Percentiles rank a stretch among this genome's conserved stretches.
These are phyloP conservation scores for Suhomyces wounanorum DNA, from an alignment of 1,139 yeast species.

Conservation along the genomic window DNA sequence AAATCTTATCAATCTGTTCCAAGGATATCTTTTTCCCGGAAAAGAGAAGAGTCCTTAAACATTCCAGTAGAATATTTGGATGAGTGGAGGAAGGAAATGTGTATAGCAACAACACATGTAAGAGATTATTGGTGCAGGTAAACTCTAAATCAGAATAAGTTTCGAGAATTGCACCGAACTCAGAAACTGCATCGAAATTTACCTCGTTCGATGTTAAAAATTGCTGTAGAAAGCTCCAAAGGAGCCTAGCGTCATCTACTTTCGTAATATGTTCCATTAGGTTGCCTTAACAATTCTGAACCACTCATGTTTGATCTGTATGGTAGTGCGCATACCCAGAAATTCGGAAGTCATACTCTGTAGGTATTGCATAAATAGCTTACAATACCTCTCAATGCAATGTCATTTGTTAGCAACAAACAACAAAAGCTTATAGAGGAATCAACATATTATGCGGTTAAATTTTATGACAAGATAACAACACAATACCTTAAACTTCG, in stretches of 20 bases:
- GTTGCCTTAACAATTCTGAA: not conserved
- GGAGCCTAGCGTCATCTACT: conserved; percentile 9
- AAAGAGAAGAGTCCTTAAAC: not conserved
- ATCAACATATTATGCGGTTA: conserved; percentile 33
- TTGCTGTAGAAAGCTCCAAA: conserved; percentile 4
- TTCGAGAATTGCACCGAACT: not conserved
- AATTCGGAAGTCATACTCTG: too few species aligned
- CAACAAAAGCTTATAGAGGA: conserved; percentile 39
- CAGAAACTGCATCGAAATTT: not conserved
- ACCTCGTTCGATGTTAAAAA: not conserved
- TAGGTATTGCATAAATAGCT: too few species aligned
- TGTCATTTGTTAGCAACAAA: conserved; percentile 33
- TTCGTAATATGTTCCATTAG: not conserved
- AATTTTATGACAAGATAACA: conserved; percentile 37
- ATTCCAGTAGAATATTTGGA: not conserved
- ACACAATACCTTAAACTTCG: conserved; percentile 36
- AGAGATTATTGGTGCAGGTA: conserved; percentile 12
- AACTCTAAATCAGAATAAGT: conserved; percentile 1
- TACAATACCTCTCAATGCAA: conserved; percentile 7
- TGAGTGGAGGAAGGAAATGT: conserved; percentile 6
- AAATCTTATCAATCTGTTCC: not conserved
- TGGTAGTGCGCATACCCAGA: not conserved
- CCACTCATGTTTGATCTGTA: not conserved
- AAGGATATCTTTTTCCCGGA: not conserved
- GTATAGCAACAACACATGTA: conserved; percentile 7